Conservation (phyloP, 2,329 filamentous ascomycete genomes). For the Beauveria medogensis region DNA sequence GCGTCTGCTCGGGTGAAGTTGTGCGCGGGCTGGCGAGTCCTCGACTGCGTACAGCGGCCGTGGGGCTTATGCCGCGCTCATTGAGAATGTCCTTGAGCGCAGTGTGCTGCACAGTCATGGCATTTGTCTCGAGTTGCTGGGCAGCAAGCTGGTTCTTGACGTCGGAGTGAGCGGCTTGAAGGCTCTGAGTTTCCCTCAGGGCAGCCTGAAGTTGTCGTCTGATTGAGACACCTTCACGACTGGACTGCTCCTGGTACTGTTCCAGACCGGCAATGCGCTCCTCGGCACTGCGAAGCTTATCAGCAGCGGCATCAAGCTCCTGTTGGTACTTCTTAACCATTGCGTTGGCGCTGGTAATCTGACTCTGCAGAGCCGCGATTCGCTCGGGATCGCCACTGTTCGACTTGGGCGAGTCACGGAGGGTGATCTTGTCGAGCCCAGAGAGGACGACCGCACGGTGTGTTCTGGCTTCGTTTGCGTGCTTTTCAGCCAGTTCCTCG, state of each 20-base stretch:
- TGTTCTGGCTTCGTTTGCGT: constrained; percentile 77
- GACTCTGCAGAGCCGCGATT: constrained; percentile 65
- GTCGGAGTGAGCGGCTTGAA: constrained; percentile 73
- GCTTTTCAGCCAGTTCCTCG: constrained; percentile 79
- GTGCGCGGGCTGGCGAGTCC: constrained; percentile 62
- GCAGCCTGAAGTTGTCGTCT: constrained; percentile 82
- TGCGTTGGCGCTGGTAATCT: constrained; percentile 68
- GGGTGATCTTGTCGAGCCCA: constrained; percentile 67
- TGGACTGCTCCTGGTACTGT: constrained; percentile 94
- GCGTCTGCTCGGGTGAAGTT: constrained; percentile 70
- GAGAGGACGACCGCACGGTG: constrained; percentile 77
- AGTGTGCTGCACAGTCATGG: constrained; percentile 82
- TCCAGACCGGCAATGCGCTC: constrained; percentile 95
- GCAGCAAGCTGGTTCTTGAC: constrained; percentile 74
- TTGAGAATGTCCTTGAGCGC: constrained; percentile 87
- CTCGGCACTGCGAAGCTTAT: constrained; percentile 85
- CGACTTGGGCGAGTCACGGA: constrained; percentile 41
- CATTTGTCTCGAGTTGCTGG: constrained; percentile 90
- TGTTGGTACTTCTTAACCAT: constrained; percentile 83
- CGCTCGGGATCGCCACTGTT: constrained; percentile 54
- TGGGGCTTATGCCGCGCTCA: constrained; percentile 79
- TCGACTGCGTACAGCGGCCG: constrained; percentile 62
- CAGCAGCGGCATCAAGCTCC: constrained; percentile 77
- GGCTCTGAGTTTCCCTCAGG: constrained; percentile 73
- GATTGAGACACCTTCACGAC: constrained; percentile 82